Evolutionary conservation across 2,329 filamentous ascomycete species (phyloP).

Genomic region (Botrytis hyacinthi): DNA sequence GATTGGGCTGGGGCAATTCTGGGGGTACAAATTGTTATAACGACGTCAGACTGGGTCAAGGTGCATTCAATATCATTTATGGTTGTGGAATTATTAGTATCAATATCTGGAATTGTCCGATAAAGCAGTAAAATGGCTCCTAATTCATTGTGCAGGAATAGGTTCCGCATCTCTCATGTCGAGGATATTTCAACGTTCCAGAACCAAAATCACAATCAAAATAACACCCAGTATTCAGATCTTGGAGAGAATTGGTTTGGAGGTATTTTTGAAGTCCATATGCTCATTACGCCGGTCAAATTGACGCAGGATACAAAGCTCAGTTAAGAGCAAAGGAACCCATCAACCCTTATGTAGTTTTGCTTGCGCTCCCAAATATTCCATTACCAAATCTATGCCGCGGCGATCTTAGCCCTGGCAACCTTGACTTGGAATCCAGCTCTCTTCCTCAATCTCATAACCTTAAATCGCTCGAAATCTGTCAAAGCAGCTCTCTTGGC

Average conservation of each 20-base stretch:
- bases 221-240: conserved; percentile 13
- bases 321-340: conserved; percentile 56
- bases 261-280: conserved; percentile 56
- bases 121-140: conserved; percentile 1
- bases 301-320: conserved; percentile 64
- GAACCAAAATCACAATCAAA: conserved; percentile 15
- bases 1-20: not conserved
- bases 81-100: conserved; percentile 13
- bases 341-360: conserved; percentile 54
- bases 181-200: conserved; percentile 20
- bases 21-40: not conserved
- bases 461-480: conserved; percentile 99
- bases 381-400: conserved; percentile 51
- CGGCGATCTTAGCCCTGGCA: conserved; percentile 85
- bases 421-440: conserved; percentile 97
- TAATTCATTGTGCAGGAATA: not conserved
- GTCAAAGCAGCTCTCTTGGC: conserved; percentile 86
- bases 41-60: conserved; percentile 13
- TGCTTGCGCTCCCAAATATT: conserved; percentile 45
- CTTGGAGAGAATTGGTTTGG: conserved; percentile 17
- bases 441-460: conserved; percentile 99
- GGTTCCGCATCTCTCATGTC: not conserved
- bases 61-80: conserved; percentile 5
- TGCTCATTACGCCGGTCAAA: conserved; percentile 63
- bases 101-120: conserved; percentile 4